Evolutionary conservation across 768 basidiomycete genomes (phyloP), one percentile per base, ranked within the genome.

Genomic region (Tubosaeta sp.): DNA sequence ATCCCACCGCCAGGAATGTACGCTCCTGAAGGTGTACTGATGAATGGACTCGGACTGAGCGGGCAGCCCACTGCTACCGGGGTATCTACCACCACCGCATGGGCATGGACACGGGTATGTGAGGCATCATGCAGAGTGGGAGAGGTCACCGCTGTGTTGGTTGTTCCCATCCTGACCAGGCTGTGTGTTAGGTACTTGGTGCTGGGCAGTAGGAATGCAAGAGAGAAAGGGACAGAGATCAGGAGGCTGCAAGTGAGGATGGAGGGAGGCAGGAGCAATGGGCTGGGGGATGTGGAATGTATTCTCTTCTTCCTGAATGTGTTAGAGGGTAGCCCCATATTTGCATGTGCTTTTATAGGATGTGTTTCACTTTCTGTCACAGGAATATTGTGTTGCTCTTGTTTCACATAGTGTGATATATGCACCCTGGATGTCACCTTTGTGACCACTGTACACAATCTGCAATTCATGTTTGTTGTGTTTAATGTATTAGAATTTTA

Each of bases 211-310:
- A 48, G 29, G 61, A 66, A 6, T 58, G 63, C 8, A 64, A 64
- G 3, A 49, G 55, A 22, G 57, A 51, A 4, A 37, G 43, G 10
- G 62, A 59, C 0, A 16, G 54, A 16, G 60, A 54, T 3, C 31
- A 42, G 16, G 62, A 57, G 54, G 54, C 5, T 52, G 60, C n/a
- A 61, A 60, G 5, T 55, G 59, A 26, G 60, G 62, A 56, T 52
- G 60, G 52, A 27, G 57, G 58, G 44, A 6, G 44, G 47, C 9
- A 44, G 48, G 2, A 43, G 46, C 22, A 57, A 53, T 16, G 53
- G 61, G 19, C 51, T 22, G 65, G 58, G 7, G 66, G 58, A 69
- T 25, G 67, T 66, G 46, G 68, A 60, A 41, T 22, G 53, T 48
- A 39, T 39, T 38, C 29, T 12, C n/a, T 19, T 22, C 14, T 11